Evolutionary conservation across 192 early-diverging fungal species (phyloP).

Genomic region (Coemansia sp.): DNA sequence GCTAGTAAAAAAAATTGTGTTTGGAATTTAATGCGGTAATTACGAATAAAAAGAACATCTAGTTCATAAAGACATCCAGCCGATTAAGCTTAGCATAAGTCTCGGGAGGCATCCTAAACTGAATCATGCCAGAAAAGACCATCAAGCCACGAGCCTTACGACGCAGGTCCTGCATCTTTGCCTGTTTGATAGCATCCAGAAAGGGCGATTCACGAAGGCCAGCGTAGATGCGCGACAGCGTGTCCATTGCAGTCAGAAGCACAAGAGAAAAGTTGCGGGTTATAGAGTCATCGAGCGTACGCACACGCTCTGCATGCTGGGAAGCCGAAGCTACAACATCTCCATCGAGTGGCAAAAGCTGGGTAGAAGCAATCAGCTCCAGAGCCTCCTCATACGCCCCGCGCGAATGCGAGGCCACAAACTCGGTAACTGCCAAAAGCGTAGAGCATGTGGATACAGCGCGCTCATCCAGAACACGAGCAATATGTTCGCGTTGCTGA

Average conservation of each 20-base stretch:
- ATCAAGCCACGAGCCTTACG: slow-evolving; percentile 68
- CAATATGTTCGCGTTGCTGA: slow-evolving; percentile 52
- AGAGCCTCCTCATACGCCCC: slow-evolving; percentile 64
- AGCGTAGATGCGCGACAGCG: slow-evolving; percentile 61
- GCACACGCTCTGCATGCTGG: slow-evolving; percentile 68
- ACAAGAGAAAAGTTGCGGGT: slow-evolving; percentile 75
- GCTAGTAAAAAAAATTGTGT: neutral
- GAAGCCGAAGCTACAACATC: slow-evolving; percentile 59
- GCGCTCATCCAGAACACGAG: slow-evolving; percentile 32
- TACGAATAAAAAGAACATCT: neutral
- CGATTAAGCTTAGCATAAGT: slow-evolving; percentile 76
- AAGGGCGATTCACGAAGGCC: slow-evolving; percentile 59
- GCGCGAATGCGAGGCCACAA: slow-evolving; percentile 57
- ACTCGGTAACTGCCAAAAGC: slow-evolving; percentile 63
- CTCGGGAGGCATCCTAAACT: slow-evolving; percentile 83
- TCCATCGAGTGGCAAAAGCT: slow-evolving; percentile 63
- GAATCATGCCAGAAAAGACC: slow-evolving; percentile 82
- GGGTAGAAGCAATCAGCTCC: slow-evolving; percentile 58
- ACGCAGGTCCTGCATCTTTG: slow-evolving; percentile 58
- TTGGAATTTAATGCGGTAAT: neutral
- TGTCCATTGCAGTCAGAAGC: slow-evolving; percentile 71
- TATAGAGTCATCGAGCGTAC: slow-evolving; percentile 65
- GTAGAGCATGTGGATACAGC: slow-evolving; percentile 59
- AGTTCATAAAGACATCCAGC: slow-evolving; percentile 66
- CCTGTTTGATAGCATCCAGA: slow-evolving; percentile 45